Base-by-base conservation (phyloP, 2,329 filamentous ascomycete genomes). In the Aspergillus intermedius region DNA sequence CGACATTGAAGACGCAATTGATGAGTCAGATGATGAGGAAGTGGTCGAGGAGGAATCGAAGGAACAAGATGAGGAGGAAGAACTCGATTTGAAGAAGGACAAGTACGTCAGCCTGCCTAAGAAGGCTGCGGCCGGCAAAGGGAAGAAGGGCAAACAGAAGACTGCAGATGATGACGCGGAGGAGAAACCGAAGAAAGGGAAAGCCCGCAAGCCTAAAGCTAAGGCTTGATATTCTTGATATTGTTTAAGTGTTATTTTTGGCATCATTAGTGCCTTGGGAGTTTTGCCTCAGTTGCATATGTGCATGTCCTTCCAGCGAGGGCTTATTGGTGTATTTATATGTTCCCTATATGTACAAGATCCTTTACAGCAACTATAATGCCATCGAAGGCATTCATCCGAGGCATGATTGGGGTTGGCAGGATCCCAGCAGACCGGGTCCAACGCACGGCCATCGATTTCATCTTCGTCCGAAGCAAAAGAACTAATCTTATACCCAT, bases 71-170 rank as follows among this genome's bases (percentile, higher is more conserved):
- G 86, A 88, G 3, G 85, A 87, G 0, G 85, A 88, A 10, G 87
- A 90, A 46, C 73, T 83, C n/a, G 89, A 95, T 64, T 68, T 97
- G 45, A 89, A 86, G 62, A 95, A 91, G 65, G 93, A 98, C 71
- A 97, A 96, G 69, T 96, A 95, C 62, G 91, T 97, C 66, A 95
- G 93, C 68, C 80, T 86, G 64, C 88, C 91, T 10, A 96, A 95
- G 77, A 58, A 58, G 21, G 53, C 67, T 44, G 58, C 72, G 35
- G 58, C 61, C 1, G 54, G 55, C 42, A 71, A 67, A 46, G 63
- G 53, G 17, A 74, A 72, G 56, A 72, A 70, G 74, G 57, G 62
- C 51, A 59, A 66, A 49, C 69, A 66, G 54, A 52, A 46, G 12
- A 32, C 30, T 23, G 44, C 15, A 15, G 44, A 45, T 21, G 68